Evolutionary conservation across 2,329 filamentous ascomycete species (phyloP).

Genomic region (Ceratocystis destructans): DNA sequence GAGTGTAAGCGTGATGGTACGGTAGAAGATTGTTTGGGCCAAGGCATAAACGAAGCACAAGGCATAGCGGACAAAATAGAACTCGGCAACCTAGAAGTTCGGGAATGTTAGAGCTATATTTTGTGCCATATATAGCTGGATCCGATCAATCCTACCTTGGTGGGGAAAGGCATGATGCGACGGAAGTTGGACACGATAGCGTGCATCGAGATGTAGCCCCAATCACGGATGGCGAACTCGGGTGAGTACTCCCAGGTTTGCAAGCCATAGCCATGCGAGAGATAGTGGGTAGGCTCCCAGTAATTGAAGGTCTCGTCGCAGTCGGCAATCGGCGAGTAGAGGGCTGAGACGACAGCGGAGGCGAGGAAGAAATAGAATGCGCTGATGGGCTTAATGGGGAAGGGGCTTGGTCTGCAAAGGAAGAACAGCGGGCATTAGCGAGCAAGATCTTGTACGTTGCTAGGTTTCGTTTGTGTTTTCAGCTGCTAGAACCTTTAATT

Average conservation of each 20-base stretch:
- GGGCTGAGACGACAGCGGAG: conserved; percentile 60
- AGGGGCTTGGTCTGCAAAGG: conserved; percentile 17
- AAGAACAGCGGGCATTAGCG: neutral
- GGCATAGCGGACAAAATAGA: conserved; percentile 69
- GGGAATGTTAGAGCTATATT: neutral
- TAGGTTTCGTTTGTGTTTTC: too few species aligned
- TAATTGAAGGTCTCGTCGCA: conserved; percentile 99
- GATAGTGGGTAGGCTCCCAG: conserved; percentile 93
- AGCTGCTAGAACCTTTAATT: too few species aligned
- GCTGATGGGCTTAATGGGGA: conserved; percentile 52
- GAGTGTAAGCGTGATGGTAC: conserved; percentile 59
- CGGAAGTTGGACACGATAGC: conserved; percentile 55
- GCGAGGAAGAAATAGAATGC: conserved; percentile 70
- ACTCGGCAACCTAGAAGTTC: conserved; percentile 46
- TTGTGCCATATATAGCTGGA: neutral
- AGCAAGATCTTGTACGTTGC: neutral
- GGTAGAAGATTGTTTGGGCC: conserved; percentile 70
- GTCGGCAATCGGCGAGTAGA: conserved; percentile 85
- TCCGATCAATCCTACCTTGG: conserved; percentile 34
- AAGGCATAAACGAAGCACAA: conserved; percentile 66
- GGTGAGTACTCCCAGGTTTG: conserved; percentile 99
- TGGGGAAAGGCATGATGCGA: conserved; percentile 46
- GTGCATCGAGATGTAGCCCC: conserved; percentile 77
- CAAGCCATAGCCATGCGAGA: conserved; percentile 80
- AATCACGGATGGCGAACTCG: conserved; percentile 86